These are phyloP conservation scores for Picocystis sp. DNA, from an alignment of 163 green algal species.

Conservation along the genomic window DNA sequence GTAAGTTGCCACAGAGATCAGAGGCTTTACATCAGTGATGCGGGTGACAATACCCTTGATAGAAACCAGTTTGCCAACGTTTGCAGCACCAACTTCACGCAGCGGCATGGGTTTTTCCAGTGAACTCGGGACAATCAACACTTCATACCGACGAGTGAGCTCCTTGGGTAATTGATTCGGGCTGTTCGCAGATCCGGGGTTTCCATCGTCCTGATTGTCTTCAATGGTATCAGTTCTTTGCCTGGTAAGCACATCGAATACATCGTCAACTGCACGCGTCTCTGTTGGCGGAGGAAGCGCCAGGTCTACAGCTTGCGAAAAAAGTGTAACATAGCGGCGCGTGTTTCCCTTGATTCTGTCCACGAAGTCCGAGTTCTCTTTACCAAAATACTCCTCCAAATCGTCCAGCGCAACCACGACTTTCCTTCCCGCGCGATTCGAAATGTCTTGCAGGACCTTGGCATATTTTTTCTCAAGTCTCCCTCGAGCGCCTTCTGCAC, in stretches of 20 bases:
- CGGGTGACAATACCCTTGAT: constrained; percentile 65
- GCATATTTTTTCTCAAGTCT: no score
- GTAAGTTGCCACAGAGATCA: constrained; percentile 85
- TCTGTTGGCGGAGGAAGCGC: constrained; percentile 41
- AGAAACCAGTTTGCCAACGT: constrained; percentile 46
- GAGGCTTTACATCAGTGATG: constrained; percentile 81
- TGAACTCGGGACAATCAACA: constrained; percentile 42
- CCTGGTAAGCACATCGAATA: constrained; percentile 70
- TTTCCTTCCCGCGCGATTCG: constrained; percentile 45
- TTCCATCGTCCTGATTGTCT: constrained; percentile 6
- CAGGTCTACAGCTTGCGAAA: constrained; percentile 60
- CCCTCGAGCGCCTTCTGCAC: no score
- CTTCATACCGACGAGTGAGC: constrained; percentile 68
- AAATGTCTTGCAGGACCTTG: constrained; percentile 48
- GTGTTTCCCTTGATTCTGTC: constrained; percentile 51
- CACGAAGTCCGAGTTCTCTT: constrained; percentile 28
- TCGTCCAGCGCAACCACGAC: constrained; percentile 68
- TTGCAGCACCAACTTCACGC: constrained; percentile 30
- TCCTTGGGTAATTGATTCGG: constrained; percentile 39
- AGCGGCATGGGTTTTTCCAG: constrained; percentile 22
- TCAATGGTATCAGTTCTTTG: constrained; percentile 9
- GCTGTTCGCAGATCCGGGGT: constrained; percentile 3
- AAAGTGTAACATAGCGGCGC: constrained; percentile 50
- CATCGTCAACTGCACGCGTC: constrained; percentile 36
- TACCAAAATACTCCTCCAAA: constrained; percentile 15